These are phyloP conservation scores for Allium sativum DNA, from an alignment of 106 monocot genomes.

Conservation along the genomic window DNA sequence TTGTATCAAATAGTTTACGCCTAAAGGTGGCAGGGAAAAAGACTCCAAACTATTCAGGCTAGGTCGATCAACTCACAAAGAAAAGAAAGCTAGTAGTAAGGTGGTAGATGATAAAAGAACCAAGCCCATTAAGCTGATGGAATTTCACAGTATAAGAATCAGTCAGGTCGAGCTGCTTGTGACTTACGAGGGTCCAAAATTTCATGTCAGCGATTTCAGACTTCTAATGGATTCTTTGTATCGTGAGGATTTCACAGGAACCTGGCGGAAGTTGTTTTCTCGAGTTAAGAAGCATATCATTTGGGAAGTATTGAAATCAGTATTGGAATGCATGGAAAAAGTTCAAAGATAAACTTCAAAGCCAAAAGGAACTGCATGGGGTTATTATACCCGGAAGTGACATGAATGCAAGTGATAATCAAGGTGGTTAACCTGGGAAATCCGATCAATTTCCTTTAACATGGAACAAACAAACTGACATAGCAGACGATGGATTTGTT, in stretches of 20 bases:
- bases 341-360: constrained; percentile 81
- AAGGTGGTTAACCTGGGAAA: constrained; percentile 60
- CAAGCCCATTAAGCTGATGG: constrained; percentile 71
- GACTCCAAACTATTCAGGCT: constrained; percentile 36
- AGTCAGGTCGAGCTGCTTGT: constrained; percentile 95
- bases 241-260: constrained; percentile 85
- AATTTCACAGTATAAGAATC: constrained; percentile 90
- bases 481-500: constrained; percentile 93
- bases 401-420: constrained; percentile 69
- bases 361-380: constrained; percentile 37
- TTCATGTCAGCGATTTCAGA: constrained; percentile 76
- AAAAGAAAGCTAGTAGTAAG: constrained; percentile 55
- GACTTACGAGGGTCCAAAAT: constrained; percentile 89
- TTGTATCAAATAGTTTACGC: no score
- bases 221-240: constrained; percentile 95
- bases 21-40: constrained; percentile 33
- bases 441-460: constrained; percentile 52
- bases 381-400: constrained; percentile 44
- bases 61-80: constrained; percentile 56
- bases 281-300: constrained; percentile 95
- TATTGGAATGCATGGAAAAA: constrained; percentile 99
- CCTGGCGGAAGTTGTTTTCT: constrained; percentile 85
- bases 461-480: constrained; percentile 59
- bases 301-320: constrained; percentile 94
- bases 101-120: constrained; percentile 70